Evolutionary conservation across 441 rosid species (phyloP).

Genomic region (Croton laevigatus): DNA sequence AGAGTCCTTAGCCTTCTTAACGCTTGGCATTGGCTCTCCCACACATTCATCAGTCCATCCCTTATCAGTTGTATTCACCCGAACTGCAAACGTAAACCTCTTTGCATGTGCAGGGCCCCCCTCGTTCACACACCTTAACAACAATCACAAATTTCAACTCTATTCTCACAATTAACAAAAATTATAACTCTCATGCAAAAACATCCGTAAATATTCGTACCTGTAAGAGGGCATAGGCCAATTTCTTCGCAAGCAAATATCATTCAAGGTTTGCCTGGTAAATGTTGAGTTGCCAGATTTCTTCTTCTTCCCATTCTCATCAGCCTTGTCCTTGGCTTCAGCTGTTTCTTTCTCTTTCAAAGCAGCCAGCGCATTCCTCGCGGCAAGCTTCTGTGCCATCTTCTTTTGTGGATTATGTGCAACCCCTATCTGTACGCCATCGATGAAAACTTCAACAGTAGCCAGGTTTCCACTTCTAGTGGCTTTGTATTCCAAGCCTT

Average conservation of each 20-base stretch:
- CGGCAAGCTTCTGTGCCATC: conserved; percentile 99
- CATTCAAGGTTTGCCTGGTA: conserved; percentile 92
- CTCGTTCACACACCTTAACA: conserved; percentile 71
- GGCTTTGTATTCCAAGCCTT: conserved; percentile 95
- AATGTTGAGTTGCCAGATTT: conserved; percentile 81
- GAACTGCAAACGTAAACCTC: conserved; percentile 87
- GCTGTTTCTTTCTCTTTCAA: conserved; percentile 81
- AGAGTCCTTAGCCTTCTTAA: conserved; percentile 98
- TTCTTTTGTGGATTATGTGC: conserved; percentile 98
- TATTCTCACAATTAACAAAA: neutral
- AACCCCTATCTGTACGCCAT: conserved; percentile 84
- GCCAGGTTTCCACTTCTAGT: conserved; percentile 84
- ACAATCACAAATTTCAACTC: conserved; percentile 8
- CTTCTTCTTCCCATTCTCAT: conserved; percentile 55
- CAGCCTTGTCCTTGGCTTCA: conserved; percentile 49
- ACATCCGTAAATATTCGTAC: conserved; percentile 33
- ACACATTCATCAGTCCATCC: conserved; percentile 98
- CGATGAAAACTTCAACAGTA: conserved; percentile 93
- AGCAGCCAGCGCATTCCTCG: conserved; percentile 87
- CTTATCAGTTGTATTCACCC: conserved; percentile 78
- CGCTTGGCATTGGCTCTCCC: conserved; percentile 99
- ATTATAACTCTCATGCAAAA: neutral
- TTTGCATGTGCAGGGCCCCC: conserved; percentile 99
- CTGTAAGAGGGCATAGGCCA: conserved; percentile 98
- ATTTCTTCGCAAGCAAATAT: conserved; percentile 89